These are phyloP conservation scores for Sugiyamaella chiloensis DNA, from an alignment of 805 yeast species.

Conservation along the genomic window DNA sequence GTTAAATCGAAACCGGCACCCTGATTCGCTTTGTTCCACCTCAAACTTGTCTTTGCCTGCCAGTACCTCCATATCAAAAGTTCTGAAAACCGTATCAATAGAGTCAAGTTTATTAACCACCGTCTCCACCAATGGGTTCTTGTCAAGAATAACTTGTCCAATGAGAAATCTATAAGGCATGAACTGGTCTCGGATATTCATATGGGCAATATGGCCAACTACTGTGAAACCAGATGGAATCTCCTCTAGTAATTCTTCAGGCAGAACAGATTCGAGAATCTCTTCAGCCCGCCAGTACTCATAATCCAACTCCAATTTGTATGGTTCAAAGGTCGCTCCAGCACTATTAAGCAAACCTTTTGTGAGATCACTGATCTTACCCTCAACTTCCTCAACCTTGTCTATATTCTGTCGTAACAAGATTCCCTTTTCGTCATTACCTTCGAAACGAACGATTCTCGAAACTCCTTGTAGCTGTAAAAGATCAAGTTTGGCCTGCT, in stretches of 20 bases:
- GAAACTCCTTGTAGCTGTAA: slow-evolving; percentile 67
- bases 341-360: slow-evolving; percentile 45
- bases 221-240: slow-evolving; percentile 87
- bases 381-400: slow-evolving; percentile 37
- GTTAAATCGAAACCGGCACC: slow-evolving; percentile 82
- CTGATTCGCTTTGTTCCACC: slow-evolving; percentile 85
- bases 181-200: slow-evolving; percentile 79
- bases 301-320: slow-evolving; percentile 60
- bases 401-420: slow-evolving; percentile 54
- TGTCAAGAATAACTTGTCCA: slow-evolving; percentile 88
- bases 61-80: slow-evolving; percentile 88
- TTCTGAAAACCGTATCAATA: slow-evolving; percentile 83
- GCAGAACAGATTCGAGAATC: slow-evolving; percentile 71
- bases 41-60: slow-evolving; percentile 69
- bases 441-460: slow-evolving; percentile 52
- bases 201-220: slow-evolving; percentile 94
- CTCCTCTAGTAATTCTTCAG: slow-evolving; percentile 64
- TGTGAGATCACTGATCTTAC: slow-evolving; percentile 43
- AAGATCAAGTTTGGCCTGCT: slow-evolving; percentile 55
- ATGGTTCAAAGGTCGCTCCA: slow-evolving; percentile 48
- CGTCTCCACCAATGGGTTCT: slow-evolving; percentile 74
- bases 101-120: slow-evolving; percentile 90
- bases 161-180: slow-evolving; percentile 76
- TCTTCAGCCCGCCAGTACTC: slow-evolving; percentile 89
- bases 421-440: slow-evolving; percentile 46